Base-by-base conservation (phyloP, 495 filamentous ascomycete genomes). In the Alectoria sarmentosa region DNA sequence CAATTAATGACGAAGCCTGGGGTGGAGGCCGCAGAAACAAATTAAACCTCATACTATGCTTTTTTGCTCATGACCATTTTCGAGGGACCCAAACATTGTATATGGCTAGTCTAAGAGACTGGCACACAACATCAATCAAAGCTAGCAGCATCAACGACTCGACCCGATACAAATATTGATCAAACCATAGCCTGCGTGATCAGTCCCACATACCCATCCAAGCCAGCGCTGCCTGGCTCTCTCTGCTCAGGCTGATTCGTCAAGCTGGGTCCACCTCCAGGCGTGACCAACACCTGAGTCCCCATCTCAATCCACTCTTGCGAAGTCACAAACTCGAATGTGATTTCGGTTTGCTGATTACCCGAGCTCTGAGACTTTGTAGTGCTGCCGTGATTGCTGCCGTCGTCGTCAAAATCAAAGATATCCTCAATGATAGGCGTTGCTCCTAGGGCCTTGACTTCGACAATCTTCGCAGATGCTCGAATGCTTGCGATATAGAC, bases 401-500 rank as follows among this genome's bases (percentile, higher is more conserved):
- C 79, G n/a, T 76, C 66, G 42, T 83, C 81, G 21, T 84, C 83
- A 11, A 83, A 83, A 58, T 84, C 85, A 54, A 89, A 84, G 36
- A 75, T 79, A 19, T 82, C 82, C 14, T 76, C 72, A 13, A 72
- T 73, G n/a, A 70, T 56, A n/a, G 68, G 61, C 11, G 76, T 73
- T 17, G 79, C 70, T 14, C 72, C 73, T 13, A 77, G 74, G 8
- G 78, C 69, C 11, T 72, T 76, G 67, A 85, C 81, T 39, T 82
- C 78, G 9, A 85, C 71, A 5, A 96, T 83, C 62, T 87, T 84
- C 15, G 91, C 92, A 0, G 87, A 81, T 3, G 91, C 85, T 21
- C 94, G 83, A n/a, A 97, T 86, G 71, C 90, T 96, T 19, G 88
- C 90, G 42, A 91, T 86, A 67, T 96, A 96, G 1, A 89, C 83